Percentiles rank a stretch among this genome's conserved stretches.
phyloP scores from a whole-genome alignment of 2,329 filamentous ascomycete genomes.

The Talaromyces funiculosus region DNA sequence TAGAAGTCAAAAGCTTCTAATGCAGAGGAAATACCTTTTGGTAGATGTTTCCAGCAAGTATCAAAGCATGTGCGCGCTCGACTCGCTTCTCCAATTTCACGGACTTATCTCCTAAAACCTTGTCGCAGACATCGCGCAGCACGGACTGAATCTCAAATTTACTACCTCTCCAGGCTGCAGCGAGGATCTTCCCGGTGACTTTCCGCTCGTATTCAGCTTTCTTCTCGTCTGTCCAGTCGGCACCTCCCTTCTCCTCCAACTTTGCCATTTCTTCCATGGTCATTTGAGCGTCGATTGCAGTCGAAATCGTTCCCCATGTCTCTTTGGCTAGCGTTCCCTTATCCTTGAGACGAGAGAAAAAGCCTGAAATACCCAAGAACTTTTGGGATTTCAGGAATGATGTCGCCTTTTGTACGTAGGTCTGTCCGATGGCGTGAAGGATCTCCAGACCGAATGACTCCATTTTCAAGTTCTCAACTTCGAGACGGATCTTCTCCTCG shows the following conservation, averaged over 20 bases:
- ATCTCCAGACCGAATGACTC: constrained; percentile 97
- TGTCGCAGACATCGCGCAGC: constrained; percentile 87
- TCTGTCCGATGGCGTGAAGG: constrained; percentile 86
- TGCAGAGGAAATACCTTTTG: constrained; percentile 57
- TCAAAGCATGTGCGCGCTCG: constrained; percentile 82
- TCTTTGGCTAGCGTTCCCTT: constrained; percentile 97
- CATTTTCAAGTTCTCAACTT: constrained; percentile 98
- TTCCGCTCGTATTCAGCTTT: constrained; percentile 91
- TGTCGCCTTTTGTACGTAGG: constrained; percentile 81
- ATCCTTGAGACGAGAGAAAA: constrained; percentile 90
- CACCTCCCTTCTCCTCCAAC: constrained; percentile 86
- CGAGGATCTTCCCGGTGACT: constrained; percentile 96
- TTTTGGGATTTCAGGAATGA: constrained; percentile 91
- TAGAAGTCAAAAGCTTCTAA: neutral
- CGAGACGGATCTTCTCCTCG: constrained; percentile 86
- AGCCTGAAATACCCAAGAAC: constrained; percentile 90
- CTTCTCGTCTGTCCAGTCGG: constrained; percentile 98
- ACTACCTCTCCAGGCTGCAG: constrained; percentile 90
- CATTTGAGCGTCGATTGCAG: constrained; percentile 93
- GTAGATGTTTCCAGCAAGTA: constrained; percentile 85
- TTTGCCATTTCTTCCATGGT: constrained; percentile 99
- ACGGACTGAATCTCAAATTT: constrained; percentile 98
- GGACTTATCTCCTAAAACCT: constrained; percentile 71
- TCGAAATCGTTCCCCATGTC: constrained; percentile 96
- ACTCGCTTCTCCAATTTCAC: constrained; percentile 78